A percentile compares a stretch with the other conserved stretches of the same genome.
These are phyloP conservation scores for Thuidium tamariscinum DNA, from an alignment of 225 moss, liverwort and hornwort genomes.

Conservation along the genomic window DNA sequence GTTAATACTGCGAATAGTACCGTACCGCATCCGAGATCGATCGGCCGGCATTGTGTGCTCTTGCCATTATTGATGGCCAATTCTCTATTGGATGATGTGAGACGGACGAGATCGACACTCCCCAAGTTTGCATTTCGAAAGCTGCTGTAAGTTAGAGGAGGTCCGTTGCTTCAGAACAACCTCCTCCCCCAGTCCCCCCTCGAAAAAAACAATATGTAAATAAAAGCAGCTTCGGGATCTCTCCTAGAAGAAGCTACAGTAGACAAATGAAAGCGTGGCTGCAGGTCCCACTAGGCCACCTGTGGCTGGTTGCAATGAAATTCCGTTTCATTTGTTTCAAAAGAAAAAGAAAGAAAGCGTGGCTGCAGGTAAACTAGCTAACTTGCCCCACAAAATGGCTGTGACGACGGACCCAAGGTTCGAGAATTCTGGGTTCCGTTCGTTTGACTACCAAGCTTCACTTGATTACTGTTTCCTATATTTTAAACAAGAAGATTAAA, in stretches of 20 bases:
- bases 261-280: not conserved
- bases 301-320: too few species aligned
- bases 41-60: not conserved
- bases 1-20: not conserved
- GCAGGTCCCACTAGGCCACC: too few species aligned
- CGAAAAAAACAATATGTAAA: too few species aligned
- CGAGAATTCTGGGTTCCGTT: not conserved
- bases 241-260: not conserved
- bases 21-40: not conserved
- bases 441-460: not conserved
- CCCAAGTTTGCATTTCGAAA: not conserved
- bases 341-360: not conserved
- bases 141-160: not conserved
- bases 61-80: not conserved
- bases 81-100: not conserved
- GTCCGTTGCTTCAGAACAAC: not conserved
- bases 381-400: not conserved
- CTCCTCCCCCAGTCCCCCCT: accelerated
- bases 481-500: not conserved
- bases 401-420: not conserved
- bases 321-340: too few species aligned
- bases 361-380: not conserved
- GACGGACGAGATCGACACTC: too few species aligned
- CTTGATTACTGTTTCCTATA: too few species aligned
- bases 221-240: not conserved